Base-by-base conservation (phyloP, 345 rosid genomes). In the Passiflora organensis region DNA sequence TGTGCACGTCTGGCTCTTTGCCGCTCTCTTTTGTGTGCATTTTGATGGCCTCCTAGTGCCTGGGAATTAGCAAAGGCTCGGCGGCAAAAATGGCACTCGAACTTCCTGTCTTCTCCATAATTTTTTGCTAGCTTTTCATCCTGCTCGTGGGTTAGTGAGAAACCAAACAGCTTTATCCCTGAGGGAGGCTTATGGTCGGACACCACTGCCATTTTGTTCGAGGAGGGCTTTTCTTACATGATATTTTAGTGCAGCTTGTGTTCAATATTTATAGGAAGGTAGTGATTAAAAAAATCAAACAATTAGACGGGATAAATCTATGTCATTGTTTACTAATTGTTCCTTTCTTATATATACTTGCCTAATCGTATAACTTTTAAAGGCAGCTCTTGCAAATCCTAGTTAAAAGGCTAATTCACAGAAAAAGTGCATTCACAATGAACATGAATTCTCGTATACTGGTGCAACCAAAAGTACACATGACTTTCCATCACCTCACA, bases 41-140 rank as follows among this genome's bases (percentile, higher is more conserved):
- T 82, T 72, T 82, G 84, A 48, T 82, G 84, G 48, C 84, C 88
- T 1, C 88, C 88, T 3, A 82, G 67, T 13, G 84, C 84, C 52
- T 82, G 82, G 21, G 88, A 77, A 63, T 79, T 82, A 36, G 76
- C 74, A 46, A 82, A 80, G 2, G 62, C 63, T 53, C 85, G 56
- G 32, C 64, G 52, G 82, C 87, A 82, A 39, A 76, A 82, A 18
- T 78, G 80, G 50, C 87, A 82, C 74, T 77, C 79, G 62, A 74
- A 79, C 49, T 66, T 79, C 62, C 71, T 72, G 54, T n/a, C 67
- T 24, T 66, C 68, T 32, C 20, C 59, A 2, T 15, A 13, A 14
- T n/a, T 66, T 43, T 58, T 63, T 10, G 32, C 55, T n/a, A 23
- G 25, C 43, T 16, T 45, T 48, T 62, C 65, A 5, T 62, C 62